Evolutionary conservation across 2,329 filamentous ascomycete genomes (phyloP).

Genomic region (Cladosporium phlei): DNA sequence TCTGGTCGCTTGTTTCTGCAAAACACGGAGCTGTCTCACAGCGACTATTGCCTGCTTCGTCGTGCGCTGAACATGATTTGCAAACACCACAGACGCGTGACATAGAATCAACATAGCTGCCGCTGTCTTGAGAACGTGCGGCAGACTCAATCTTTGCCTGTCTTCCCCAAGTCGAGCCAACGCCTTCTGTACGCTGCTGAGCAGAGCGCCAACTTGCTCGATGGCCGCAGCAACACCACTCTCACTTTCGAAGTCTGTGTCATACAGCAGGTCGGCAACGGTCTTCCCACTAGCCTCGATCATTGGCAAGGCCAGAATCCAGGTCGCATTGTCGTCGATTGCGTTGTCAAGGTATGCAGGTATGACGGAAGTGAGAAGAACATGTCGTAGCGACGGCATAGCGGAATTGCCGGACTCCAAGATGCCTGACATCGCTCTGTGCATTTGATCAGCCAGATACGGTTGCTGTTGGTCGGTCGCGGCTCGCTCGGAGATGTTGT

Average conservation of each 20-base stretch:
- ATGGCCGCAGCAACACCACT: constrained; percentile 32
- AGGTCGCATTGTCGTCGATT: constrained; percentile 43
- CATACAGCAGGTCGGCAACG: constrained; percentile 42
- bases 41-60: neutral
- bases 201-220: neutral
- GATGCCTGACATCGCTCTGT: constrained; percentile 43
- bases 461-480: constrained; percentile 53
- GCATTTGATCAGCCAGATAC: constrained; percentile 53
- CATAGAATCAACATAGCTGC: constrained; percentile 17
- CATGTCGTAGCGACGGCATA: constrained; percentile 44
- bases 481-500: constrained; percentile 55
- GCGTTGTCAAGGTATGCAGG: constrained; percentile 52
- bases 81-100: constrained; percentile 13
- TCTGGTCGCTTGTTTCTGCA: constrained; percentile 1
- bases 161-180: neutral
- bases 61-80: constrained; percentile 16
- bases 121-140: neutral
- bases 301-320: constrained; percentile 51
- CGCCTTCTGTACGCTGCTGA: neutral
- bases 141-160: neutral
- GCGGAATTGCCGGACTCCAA: constrained; percentile 36
- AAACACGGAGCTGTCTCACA: neutral
- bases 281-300: constrained; percentile 44
- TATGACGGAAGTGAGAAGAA: constrained; percentile 52
- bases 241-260: constrained; percentile 40